These are phyloP conservation scores for Buddleja alternifolia DNA, from an alignment of 257 asterid species.

Conservation along the genomic window DNA sequence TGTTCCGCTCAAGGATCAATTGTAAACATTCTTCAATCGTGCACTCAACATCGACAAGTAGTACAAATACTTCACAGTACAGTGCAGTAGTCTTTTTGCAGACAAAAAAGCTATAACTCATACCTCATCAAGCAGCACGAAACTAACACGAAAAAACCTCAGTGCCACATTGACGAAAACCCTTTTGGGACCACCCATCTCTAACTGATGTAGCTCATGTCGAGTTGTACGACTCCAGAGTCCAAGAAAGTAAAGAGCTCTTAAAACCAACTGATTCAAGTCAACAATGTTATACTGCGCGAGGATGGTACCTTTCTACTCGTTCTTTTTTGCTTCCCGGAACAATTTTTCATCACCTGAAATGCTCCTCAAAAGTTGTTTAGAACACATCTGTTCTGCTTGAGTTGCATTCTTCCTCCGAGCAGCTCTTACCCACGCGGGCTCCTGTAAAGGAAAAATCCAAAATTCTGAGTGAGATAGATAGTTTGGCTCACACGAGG, in stretches of 20 bases:
- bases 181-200: neutral
- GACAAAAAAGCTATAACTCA: neutral
- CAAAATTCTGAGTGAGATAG: neutral
- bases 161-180: neutral
- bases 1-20: too few relatives aligned
- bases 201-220: neutral
- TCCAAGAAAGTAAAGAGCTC: constrained; percentile 4
- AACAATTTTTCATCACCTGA: constrained; percentile 55
- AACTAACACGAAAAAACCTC: constrained; percentile 13
- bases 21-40: neutral
- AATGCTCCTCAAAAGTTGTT: constrained; percentile 72
- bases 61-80: constrained; percentile 22
- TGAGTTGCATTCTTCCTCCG: constrained; percentile 78
- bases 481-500: neutral
- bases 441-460: constrained; percentile 52
- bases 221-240: neutral
- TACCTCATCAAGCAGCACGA: constrained; percentile 10
- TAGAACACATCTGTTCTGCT: constrained; percentile 77
- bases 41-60: neutral
- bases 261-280: neutral
- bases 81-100: neutral
- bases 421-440: constrained; percentile 86
- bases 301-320: constrained; percentile 1
- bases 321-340: constrained; percentile 47
- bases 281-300: neutral